Evolutionary conservation across 495 filamentous ascomycete genomes (phyloP), one percentile per base, ranked within the genome.

Genomic region (Aspergillus steynii): DNA sequence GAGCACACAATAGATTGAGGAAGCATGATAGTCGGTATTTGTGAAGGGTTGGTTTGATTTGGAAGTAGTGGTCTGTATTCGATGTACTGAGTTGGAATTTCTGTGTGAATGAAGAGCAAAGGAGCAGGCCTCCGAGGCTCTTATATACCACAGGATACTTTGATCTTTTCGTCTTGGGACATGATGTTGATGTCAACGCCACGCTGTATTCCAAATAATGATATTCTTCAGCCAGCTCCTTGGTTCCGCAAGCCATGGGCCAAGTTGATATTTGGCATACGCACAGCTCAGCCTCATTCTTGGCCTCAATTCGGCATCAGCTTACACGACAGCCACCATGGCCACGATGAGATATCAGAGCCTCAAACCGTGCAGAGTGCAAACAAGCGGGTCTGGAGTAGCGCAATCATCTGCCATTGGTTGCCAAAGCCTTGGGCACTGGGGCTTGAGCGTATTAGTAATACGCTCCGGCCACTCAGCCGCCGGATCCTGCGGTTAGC

Each of bases 371-470:
- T 8, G 37, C 9, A 42, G 37, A 34, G 37, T 42, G 20, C 20
- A 42, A 12, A 42, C 37, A 42, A 10, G 8, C 10, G 34, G 34
- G 10, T 12, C 34, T 37, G 34, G 34, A 37, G 20, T 20, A 20
- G 20, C 20, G 20, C 20, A 20, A 37, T 8, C 2, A 42, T 42
- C 42, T 51, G 53, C 29, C 49, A 56, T 61, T 54, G 52, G 4
- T 5, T 37, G 34, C 34, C 2, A 10, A 7, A 9, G 4, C 8
- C 5, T 14, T 49, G 15, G 28, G 31, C 12, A 26, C 10, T 45
- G 53, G 14, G 12, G 27, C 50, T 59, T 8, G 54, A 53, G 64
- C 64, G 64, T 66, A 66, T 66, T 66, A 50, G 27, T 66, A 62
- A 66, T 66, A 66, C 64, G 64, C 34, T 53, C n/a, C 29, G 4